phyloP scores from a whole-genome alignment of 306 rosid species.

The Pueraria montana region DNA sequence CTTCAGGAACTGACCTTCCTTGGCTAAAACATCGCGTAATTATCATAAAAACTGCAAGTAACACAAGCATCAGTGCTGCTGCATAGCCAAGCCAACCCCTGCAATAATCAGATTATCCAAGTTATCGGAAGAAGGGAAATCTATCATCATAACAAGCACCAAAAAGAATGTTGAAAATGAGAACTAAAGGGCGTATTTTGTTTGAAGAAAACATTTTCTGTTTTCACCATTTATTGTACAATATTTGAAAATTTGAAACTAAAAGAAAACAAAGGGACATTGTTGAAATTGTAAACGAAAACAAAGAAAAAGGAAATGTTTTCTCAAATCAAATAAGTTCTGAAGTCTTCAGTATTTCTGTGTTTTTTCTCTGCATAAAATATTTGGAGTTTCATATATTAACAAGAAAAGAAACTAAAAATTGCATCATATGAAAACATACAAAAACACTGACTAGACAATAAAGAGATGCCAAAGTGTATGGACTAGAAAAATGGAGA shows the following conservation, averaged over 20 bases:
- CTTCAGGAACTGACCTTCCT: conserved; percentile 65
- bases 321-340: not conserved
- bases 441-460: not conserved
- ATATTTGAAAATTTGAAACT: not conserved
- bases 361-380: not conserved
- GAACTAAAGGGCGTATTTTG: not conserved
- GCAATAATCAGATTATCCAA: conserved; percentile 46
- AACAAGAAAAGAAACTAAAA: not conserved
- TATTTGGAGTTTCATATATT: not conserved
- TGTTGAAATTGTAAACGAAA: not conserved
- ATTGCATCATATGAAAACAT: not conserved
- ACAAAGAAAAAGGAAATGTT: not conserved
- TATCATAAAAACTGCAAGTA: conserved; percentile 73
- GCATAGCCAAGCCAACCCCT: conserved; percentile 92
- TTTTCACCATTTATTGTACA: not conserved
- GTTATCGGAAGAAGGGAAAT: not conserved
- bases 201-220: not conserved
- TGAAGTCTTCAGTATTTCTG: not conserved
- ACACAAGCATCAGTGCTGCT: conserved; percentile 59
- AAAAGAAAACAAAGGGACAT: not conserved
- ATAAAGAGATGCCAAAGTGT: no score
- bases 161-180: not conserved
- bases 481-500: no score
- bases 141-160: not conserved
- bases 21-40: conserved; percentile 63